phyloP scores from a whole-genome alignment of 495 filamentous ascomycete species.

The Melanomma pulvis-pyrius region DNA sequence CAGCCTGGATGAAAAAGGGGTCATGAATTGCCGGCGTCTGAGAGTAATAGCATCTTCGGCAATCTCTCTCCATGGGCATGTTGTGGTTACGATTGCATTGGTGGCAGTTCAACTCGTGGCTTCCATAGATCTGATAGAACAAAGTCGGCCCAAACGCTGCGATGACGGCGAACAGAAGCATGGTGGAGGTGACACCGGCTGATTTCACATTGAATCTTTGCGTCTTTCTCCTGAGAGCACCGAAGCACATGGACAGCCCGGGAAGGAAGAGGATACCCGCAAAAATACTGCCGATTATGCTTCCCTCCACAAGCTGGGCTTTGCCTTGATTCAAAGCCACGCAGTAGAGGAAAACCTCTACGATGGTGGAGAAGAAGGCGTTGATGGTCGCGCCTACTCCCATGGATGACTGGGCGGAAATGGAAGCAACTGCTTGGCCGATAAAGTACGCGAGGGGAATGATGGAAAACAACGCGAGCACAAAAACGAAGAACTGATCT shows the following conservation, averaged over 20 bases:
- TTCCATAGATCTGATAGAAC: constrained; percentile 99
- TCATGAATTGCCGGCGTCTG: constrained; percentile 85
- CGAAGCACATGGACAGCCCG: constrained; percentile 98
- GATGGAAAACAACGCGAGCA: constrained; percentile 81
- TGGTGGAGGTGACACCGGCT: constrained; percentile 95
- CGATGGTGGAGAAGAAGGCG: constrained; percentile 97
- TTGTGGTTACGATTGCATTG: constrained; percentile 63
- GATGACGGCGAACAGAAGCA: constrained; percentile 96
- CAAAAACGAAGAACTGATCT: constrained; percentile 81
- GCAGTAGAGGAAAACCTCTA: constrained; percentile 98
- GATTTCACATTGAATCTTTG: constrained; percentile 98
- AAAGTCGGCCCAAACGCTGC: constrained; percentile 96
- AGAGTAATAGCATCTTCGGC: constrained; percentile 89
- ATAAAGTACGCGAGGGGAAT: constrained; percentile 99
- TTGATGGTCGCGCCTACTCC: constrained; percentile 98
- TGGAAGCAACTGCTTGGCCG: constrained; percentile 97
- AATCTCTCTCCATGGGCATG: constrained; percentile 61
- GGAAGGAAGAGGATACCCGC: constrained; percentile 95
- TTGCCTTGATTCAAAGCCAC: constrained; percentile 93
- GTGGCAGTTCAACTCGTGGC: constrained; percentile 90
- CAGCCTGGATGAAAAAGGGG: constrained; percentile 83
- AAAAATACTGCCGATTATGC: constrained; percentile 96
- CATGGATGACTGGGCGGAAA: constrained; percentile 99
- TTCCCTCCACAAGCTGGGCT: constrained; percentile 89
- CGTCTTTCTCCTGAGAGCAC: constrained; percentile 95